Base-by-base conservation (phyloP, 2,329 filamentous ascomycete species). In the Atkinsonella hypoxylon region DNA sequence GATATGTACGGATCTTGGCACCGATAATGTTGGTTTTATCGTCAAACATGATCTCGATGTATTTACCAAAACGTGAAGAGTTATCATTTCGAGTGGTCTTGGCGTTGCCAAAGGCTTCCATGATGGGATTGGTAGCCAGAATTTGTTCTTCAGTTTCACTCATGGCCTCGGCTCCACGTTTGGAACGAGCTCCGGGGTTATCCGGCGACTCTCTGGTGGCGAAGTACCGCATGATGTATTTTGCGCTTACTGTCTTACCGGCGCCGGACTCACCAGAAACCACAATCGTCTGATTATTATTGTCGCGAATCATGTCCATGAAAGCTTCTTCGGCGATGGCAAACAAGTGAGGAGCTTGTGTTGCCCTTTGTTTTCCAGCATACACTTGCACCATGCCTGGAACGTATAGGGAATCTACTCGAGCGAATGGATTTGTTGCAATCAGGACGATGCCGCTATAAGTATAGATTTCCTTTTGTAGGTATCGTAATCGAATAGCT, bases 1-100 rank as follows among this genome's bases (percentile, higher is more conserved):
- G 76, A 64, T 98, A 98, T 51, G 90, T 96, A 60, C 93, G 81
- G 64, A 98, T 98, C 73, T 94, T 94, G 51, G 93, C 93, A 59
- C 93, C 93, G 63, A 97, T 96, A 61, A 98, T 98, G 66, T 94
- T 93, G 55, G 89, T 95, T 62, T 85, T 81, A 56, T 88, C 81
- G 71, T 97, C 90, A 68, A 98, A 98, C 89, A 97, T 91, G 66
- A 98, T 98, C 73, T 98, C 93, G 61, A 98, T 97, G 69, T 98
- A 98, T 76, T 98, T 98, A 67, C 93, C 93, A 70, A 98, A 98
- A 63, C 93, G 82, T 41, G 93, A 98, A 43, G 93, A 98, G 72
- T 98, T 98, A 72, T 98, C 93, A 72, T 98, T 98, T 67, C 93
- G 81, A 11, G 93, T 98, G n/a, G 93, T 98, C 74, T 98, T 98